phyloP scores from a whole-genome alignment of 192 early-diverging fungal species.

The Pilobolus umbonatus region DNA sequence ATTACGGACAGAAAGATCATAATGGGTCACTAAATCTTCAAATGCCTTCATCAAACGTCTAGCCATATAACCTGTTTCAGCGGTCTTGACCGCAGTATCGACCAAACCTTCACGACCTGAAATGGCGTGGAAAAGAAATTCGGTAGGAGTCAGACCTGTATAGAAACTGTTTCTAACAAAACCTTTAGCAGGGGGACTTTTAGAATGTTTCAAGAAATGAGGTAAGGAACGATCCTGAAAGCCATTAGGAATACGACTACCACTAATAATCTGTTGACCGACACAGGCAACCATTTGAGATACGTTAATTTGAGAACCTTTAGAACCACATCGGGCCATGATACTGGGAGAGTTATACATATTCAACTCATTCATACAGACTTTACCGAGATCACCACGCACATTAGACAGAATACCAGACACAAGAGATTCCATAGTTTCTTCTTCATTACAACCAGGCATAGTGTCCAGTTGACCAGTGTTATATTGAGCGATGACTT shows the following conservation, averaged over 20 bases:
- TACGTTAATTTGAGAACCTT: conserved; percentile 97
- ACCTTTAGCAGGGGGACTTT: conserved; percentile 90
- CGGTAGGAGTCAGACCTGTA: conserved; percentile 89
- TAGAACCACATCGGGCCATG: conserved; percentile 99
- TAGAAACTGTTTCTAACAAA: conserved; percentile 98
- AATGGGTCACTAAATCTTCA: conserved; percentile 93
- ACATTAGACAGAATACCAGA: conserved; percentile 86
- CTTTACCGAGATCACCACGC: conserved; percentile 86
- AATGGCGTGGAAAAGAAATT: conserved; percentile 99
- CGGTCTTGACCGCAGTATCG: conserved; percentile 99
- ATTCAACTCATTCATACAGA: conserved; percentile 90
- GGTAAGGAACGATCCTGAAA: conserved; percentile 96
- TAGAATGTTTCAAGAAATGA: conserved; percentile 93
- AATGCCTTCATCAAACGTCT: conserved; percentile 95
- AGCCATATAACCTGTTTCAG: conserved; percentile 99
- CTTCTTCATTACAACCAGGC: conserved; percentile 82
- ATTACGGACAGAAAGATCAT: conserved; percentile 93
- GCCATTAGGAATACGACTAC: conserved; percentile 92
- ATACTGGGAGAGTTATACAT: conserved; percentile 95
- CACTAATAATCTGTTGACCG: conserved; percentile 98
- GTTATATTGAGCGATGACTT: conserved; percentile 66
- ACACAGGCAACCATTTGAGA: conserved; percentile 99
- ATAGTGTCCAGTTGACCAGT: conserved; percentile 71
- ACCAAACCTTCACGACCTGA: conserved; percentile 99
- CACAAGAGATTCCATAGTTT: conserved; percentile 84